Base-by-base conservation (phyloP, 1,284 basidiomycete species). In the Abortiporus biennis region DNA sequence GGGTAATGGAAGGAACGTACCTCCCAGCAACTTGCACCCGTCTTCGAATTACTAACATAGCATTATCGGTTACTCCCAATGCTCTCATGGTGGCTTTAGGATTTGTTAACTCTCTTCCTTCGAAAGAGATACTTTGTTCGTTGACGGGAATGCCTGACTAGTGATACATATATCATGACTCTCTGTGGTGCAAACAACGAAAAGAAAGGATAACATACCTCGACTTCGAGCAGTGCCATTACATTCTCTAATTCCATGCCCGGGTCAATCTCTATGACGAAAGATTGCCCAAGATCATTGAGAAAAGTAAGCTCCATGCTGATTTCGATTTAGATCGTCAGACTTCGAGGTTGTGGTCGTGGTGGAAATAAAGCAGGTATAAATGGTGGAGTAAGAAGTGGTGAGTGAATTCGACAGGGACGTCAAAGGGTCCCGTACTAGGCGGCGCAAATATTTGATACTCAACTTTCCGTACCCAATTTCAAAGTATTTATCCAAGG, bases 231-330 rank as follows among this genome's bases (percentile, higher is more conserved):
- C 42, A 96, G 69, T 6, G 88, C 92, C 74, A 85, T 85, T 29
- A 95, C 80, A 58, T 92, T 87, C 67, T 89, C 86, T 20, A 96
- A 72, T 57, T 86, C 80, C 86, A 96, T 91, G 36, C 76, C 76
- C 0, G 87, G 74, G 64, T 92, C 88, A 51, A 95, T 90, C 57
- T 95, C 92, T 43, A 94, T 65, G 35, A 71, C 65, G 59, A 82
- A 92, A 0, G 78, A 72, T 48, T 81, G 71, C 3, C 91, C 92
- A n/a, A 79, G 61, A 43, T 92, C 87, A 42, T 72, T 87, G 32
- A 82, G 63, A 55, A 96, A 87, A 0, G 90, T 92, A 48, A 96
- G 68, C 53, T 80, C 72, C 90, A 95, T 94, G 46, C 47, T 63
- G 44, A 17, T 32, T n/a, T 29, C 9, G n/a, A n/a, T n/a, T 29